Evolutionary conservation across 352 stramenopile genomes (phyloP).

Genomic region (Pythium oligandrum): DNA sequence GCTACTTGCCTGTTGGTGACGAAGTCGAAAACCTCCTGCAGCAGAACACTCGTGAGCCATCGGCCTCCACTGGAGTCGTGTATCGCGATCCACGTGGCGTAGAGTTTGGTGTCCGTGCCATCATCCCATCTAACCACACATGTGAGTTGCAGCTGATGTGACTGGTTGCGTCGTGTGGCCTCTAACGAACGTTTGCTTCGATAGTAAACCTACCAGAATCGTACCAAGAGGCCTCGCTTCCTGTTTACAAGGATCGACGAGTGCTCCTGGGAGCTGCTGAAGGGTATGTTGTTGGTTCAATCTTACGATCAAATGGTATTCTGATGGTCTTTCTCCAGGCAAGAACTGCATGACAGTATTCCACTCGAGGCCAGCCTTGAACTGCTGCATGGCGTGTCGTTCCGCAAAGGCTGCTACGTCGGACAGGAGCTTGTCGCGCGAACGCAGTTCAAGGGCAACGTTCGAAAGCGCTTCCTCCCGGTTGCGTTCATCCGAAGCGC

Average conservation of each 20-base stretch:
- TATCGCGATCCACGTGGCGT: conserved; percentile 61
- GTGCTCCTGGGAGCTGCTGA: conserved; percentile 67
- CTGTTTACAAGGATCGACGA: conserved; percentile 52
- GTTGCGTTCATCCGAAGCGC: conserved; percentile 57
- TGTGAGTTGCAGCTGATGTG: conserved; percentile 15
- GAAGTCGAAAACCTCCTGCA: conserved; percentile 23
- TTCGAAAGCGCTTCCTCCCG: conserved; percentile 78
- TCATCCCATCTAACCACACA: conserved; percentile 32
- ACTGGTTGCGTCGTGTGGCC: not conserved
- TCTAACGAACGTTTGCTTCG: too few relatives aligned
- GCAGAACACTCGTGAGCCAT: conserved; percentile 31
- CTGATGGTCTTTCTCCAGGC: conserved; percentile 22
- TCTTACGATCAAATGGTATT: conserved; percentile 12
- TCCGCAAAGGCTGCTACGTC: conserved; percentile 94
- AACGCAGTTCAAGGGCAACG: conserved; percentile 91
- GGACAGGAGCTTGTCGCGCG: conserved; percentile 93
- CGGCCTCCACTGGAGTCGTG: conserved; percentile 27
- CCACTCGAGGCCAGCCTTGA: conserved; percentile 93
- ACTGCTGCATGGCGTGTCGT: conserved; percentile 86
- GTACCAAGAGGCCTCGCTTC: conserved; percentile 38
- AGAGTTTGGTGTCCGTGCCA: conserved; percentile 57
- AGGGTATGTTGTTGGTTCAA: conserved; percentile 53
- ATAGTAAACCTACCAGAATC: conserved; percentile 48
- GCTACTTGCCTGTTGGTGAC: conserved; percentile 11
- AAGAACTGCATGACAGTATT: conserved; percentile 80